Evolutionary conservation across 768 basidiomycete genomes (phyloP).

Genomic region (Suillus luteus): DNA sequence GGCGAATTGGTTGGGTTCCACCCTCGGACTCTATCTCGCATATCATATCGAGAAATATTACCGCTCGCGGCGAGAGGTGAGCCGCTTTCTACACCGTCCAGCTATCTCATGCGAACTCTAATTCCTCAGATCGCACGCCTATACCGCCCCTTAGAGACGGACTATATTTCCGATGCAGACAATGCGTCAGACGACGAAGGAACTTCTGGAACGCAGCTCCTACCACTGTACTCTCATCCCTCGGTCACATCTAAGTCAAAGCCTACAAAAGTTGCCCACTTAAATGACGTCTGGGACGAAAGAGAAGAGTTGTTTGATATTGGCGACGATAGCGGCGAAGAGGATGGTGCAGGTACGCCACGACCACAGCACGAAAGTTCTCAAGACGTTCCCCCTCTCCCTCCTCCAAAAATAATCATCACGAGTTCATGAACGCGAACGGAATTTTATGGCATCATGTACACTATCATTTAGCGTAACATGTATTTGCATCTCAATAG

Average conservation of each 20-base stretch:
- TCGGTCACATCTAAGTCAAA: conserved; percentile 31
- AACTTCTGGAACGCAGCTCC: conserved; percentile 52
- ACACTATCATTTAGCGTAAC: conserved; percentile 26
- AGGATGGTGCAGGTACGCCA: conserved; percentile 34
- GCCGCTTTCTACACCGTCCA: conserved; percentile 15
- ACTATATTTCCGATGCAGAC: conserved; percentile 52
- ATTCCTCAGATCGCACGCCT: conserved; percentile 65
- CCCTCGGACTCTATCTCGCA: conserved; percentile 63
- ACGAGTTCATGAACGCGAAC: conserved; percentile 25
- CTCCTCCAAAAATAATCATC: conserved; percentile 29
- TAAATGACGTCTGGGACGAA: conserved; percentile 76
- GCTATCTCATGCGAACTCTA: conserved; percentile 1
- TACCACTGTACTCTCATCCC: conserved; percentile 48
- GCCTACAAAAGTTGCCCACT: conserved; percentile 35
- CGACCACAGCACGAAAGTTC: conserved; percentile 13
- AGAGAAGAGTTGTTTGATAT: conserved; percentile 74
- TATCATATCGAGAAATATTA: conserved; percentile 77
- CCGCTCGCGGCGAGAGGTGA: conserved; percentile 76
- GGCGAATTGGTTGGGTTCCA: conserved; percentile 80
- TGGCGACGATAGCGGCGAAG: conserved; percentile 63
- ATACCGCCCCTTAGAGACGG: conserved; percentile 69
- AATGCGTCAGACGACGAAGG: conserved; percentile 45
- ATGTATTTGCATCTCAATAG: conserved; percentile 1
- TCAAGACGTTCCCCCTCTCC: conserved; percentile 21
- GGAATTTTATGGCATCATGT: conserved; percentile 27